Evolutionary conservation across 306 rosid species (phyloP).

Genomic region (Quillaja saponaria): DNA sequence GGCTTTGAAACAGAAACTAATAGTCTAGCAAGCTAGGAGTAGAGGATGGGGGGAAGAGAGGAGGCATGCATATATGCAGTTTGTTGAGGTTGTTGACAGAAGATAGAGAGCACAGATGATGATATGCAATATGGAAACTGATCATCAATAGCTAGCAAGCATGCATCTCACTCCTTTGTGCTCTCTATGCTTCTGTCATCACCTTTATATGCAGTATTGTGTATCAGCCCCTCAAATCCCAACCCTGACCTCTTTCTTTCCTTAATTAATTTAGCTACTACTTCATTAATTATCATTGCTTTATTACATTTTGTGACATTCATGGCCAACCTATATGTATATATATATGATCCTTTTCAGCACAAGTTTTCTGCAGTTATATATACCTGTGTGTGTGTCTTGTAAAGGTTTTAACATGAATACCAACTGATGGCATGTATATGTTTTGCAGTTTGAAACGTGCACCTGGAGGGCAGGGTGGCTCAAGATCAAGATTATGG

Average conservation of each 20-base stretch:
- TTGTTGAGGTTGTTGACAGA: constrained; percentile 85
- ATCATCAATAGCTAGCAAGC: constrained; percentile 23
- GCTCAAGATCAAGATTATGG: not conserved
- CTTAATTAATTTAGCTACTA: not conserved
- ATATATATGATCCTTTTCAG: too few relatives aligned
- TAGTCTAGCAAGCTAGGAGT: too few relatives aligned
- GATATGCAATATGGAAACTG: constrained; percentile 27
- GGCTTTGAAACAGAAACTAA: too few relatives aligned
- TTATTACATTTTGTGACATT: too few relatives aligned
- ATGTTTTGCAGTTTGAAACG: not conserved
- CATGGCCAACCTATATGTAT: too few relatives aligned
- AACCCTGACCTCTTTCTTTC: not conserved
- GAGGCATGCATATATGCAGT: constrained; percentile 5
- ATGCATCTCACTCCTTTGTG: constrained; percentile 54
- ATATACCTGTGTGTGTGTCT: too few relatives aligned
- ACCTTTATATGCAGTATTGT: not conserved
- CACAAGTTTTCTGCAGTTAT: too few relatives aligned
- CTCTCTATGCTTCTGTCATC: constrained; percentile 71
- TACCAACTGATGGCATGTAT: not conserved
- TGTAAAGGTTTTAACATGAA: not conserved
- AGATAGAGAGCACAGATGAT: constrained; percentile 99
- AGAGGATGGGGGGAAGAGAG: constrained; percentile 10
- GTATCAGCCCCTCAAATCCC: constrained; percentile 18
- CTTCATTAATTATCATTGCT: too few relatives aligned
- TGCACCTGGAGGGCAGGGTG: too few relatives aligned